phyloP scores from a whole-genome alignment of 202 grass and related monocot genomes.

The Schoenoplectus triqueter region DNA sequence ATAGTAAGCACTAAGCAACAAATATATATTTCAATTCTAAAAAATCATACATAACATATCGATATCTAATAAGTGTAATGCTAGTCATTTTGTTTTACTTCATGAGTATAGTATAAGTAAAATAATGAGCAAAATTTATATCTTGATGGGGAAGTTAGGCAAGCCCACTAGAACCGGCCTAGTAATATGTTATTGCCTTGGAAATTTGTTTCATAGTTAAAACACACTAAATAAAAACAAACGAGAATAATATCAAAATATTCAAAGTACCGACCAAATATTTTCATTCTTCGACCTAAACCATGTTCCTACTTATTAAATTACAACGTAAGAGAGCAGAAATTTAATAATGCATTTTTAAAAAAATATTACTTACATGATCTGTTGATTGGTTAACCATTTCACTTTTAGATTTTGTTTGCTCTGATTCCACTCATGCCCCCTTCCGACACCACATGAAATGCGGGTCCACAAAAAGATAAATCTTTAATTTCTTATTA shows the following conservation, averaged over 20 bases:
- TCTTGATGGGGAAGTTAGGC: neutral
- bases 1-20: too few relatives aligned
- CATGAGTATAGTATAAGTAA: neutral
- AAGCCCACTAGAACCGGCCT: constrained; percentile 5
- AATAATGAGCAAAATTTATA: neutral
- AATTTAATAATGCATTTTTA: neutral
- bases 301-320: constrained; percentile 12
- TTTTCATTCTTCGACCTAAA: constrained; percentile 26
- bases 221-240: neutral
- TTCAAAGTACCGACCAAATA: constrained; percentile 31
- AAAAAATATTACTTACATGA: neutral
- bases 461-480: neutral
- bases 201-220: constrained; percentile 16
- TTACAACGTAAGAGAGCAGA: constrained; percentile 2
- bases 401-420: constrained; percentile 31
- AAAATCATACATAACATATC: too few relatives aligned
- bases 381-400: constrained; percentile 13
- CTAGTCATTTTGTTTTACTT: neutral
- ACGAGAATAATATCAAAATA: neutral
- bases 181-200: constrained; percentile 16
- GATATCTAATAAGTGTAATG: neutral
- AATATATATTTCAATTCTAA: too few relatives aligned
- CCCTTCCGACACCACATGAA: constrained; percentile 9
- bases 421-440: constrained; percentile 29
- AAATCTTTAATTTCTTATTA: neutral